Percentiles rank a stretch among this genome's conserved stretches.
Conservation (phyloP, 345 rosid genomes). For the Rhodamnia argentea region DNA sequence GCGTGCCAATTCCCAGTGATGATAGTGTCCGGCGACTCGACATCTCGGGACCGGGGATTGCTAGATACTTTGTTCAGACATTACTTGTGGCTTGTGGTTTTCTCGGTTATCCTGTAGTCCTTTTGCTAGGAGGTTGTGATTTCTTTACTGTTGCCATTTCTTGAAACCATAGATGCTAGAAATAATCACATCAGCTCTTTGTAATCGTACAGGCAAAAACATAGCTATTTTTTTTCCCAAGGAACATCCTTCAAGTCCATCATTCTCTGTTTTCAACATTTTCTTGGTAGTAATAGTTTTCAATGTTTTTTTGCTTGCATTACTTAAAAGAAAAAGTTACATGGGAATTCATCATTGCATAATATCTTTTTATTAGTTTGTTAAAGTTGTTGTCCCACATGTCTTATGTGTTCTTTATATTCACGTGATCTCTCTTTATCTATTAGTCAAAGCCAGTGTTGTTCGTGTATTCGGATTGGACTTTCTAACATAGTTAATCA, state of each 20-base stretch:
- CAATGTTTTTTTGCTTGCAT: no score
- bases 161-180: not conserved
- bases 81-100: not conserved
- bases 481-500: no score
- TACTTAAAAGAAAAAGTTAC: no score
- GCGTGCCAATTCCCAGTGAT: conserved; percentile 58
- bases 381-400: no score
- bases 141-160: not conserved
- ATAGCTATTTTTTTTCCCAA: not conserved
- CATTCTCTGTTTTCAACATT: no score
- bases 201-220: not conserved
- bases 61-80: not conserved
- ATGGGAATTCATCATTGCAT: no score
- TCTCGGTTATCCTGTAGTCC: not conserved
- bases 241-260: not conserved
- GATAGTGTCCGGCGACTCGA: conserved; percentile 28
- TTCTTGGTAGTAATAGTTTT: no score
- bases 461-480: no score
- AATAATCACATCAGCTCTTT: not conserved
- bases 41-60: conserved; percentile 21
- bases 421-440: no score
- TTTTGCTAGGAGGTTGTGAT: not conserved
- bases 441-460: no score
- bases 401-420: no score
- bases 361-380: no score